Evolutionary conservation across 345 rosid species (phyloP).

Genomic region (Viola odorata): DNA sequence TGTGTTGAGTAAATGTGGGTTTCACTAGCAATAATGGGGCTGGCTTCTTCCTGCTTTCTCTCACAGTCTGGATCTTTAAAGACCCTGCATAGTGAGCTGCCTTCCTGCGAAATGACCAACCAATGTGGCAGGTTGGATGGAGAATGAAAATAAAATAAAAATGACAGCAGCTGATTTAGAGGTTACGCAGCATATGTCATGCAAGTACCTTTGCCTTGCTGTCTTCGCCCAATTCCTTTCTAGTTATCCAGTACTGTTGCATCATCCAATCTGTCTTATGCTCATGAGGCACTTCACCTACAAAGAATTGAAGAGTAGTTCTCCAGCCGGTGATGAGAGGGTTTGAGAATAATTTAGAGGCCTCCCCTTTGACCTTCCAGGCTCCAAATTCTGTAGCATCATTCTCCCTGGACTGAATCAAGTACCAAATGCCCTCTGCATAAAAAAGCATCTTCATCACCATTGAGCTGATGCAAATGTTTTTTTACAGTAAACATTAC

Average conservation of each 20-base stretch:
- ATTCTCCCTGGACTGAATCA: constrained; percentile 19
- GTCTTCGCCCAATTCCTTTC: constrained; percentile 20
- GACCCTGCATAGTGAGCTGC: constrained; percentile 32
- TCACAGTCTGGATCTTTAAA: constrained; percentile 13
- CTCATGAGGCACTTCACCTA: constrained; percentile 27
- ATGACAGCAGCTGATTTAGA: neutral
- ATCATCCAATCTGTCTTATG: constrained; percentile 37
- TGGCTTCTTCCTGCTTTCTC: constrained; percentile 2
- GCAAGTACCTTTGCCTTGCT: constrained; percentile 28
- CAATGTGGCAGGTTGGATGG: constrained; percentile 19
- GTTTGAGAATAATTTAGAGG: constrained; percentile 28
- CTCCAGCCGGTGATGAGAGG: constrained; percentile 40
- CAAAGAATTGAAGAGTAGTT: constrained; percentile 31
- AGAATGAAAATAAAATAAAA: constrained; percentile 10
- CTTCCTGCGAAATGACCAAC: constrained; percentile 36
- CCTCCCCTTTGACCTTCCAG: constrained; percentile 42
- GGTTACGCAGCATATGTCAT: neutral
- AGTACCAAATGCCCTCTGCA: constrained; percentile 39
- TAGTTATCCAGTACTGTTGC: constrained; percentile 34
- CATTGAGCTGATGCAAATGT: too few species aligned
- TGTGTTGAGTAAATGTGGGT: neutral
- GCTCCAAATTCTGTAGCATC: constrained; percentile 17
- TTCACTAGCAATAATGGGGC: constrained; percentile 3
- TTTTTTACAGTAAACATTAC: too few species aligned
- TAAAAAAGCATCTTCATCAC: neutral